These are phyloP conservation scores for Pseudozyma pruni DNA, from an alignment of 1,284 basidiomycete species.

Conservation along the genomic window DNA sequence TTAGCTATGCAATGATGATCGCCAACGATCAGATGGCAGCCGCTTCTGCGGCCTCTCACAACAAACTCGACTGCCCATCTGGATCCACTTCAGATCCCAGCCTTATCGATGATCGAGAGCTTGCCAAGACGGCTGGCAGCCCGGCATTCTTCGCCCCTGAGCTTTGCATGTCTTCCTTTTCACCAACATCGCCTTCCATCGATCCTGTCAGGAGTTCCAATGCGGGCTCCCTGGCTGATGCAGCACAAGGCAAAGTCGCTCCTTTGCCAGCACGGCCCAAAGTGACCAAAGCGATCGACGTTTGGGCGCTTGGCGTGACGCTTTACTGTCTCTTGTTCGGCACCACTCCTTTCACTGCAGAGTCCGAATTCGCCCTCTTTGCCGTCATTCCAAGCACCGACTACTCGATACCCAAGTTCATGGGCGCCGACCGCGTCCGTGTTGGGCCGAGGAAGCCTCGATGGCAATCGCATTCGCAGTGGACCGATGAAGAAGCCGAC, in stretches of 20 bases:
- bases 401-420: slow-evolving; percentile 77
- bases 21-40: slow-evolving; percentile 43
- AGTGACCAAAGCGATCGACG: slow-evolving; percentile 92
- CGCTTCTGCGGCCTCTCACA: slow-evolving; percentile 9
- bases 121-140: slow-evolving; percentile 93
- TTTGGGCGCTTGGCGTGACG: slow-evolving; percentile 99
- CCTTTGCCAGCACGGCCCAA: slow-evolving; percentile 17
- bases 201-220: slow-evolving; percentile 6
- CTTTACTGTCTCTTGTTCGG: slow-evolving; percentile 95
- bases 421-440: slow-evolving; percentile 78
- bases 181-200: slow-evolving; percentile 45
- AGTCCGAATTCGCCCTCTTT: slow-evolving; percentile 83
- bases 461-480: slow-evolving; percentile 47
- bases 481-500: slow-evolving; percentile 57
- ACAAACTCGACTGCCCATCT: slow-evolving; percentile 8
- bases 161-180: slow-evolving; percentile 73
- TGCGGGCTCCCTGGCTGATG: slow-evolving; percentile 5
- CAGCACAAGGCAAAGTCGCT: slow-evolving; percentile 3
- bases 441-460: slow-evolving; percentile 53
- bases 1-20: slow-evolving; percentile 77
- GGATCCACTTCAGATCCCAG: slow-evolving; percentile 66
- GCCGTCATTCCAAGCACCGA: slow-evolving; percentile 82
- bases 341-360: slow-evolving; percentile 76
- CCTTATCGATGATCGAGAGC: slow-evolving; percentile 82
- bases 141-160: slow-evolving; percentile 99